Percentiles rank a stretch among this genome's conserved stretches.
Conservation (phyloP, 306 rosid genomes). For the Sicyos baderoa region DNA sequence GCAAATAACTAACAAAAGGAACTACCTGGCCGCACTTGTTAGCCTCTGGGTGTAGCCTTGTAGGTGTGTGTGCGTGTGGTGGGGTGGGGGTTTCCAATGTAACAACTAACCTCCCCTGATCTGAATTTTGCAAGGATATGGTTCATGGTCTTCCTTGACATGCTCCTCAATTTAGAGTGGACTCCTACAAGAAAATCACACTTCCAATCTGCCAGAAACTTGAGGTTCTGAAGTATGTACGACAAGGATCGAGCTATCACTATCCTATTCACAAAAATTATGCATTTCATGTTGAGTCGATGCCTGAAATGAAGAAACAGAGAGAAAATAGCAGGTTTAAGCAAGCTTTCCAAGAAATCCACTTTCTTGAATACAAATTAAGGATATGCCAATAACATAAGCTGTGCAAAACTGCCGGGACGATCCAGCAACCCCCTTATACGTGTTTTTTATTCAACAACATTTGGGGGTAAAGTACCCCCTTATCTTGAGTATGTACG, state of each 20-base stretch:
- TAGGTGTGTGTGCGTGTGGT: neutral
- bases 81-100: neutral
- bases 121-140: constrained; percentile 66
- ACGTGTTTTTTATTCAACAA: too few species aligned
- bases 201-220: constrained; percentile 64
- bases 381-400: neutral
- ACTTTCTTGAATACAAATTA: neutral
- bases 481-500: neutral
- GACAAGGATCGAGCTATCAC: constrained; percentile 81
- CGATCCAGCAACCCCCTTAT: neutral
- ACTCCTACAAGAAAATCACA: constrained; percentile 78
- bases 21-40: neutral
- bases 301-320: constrained; percentile 41
- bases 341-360: neutral
- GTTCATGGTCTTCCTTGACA: constrained; percentile 66
- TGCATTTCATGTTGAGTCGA: constrained; percentile 65
- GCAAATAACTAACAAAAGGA: neutral
- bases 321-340: constrained; percentile 20
- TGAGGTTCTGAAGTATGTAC: constrained; percentile 46
- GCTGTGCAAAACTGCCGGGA: neutral
- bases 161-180: constrained; percentile 62
- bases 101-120: constrained; percentile 56
- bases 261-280: constrained; percentile 83
- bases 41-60: neutral
- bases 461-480: too few species aligned